phyloP scores from a whole-genome alignment of 495 filamentous ascomycete species.

The Xylaria curta region DNA sequence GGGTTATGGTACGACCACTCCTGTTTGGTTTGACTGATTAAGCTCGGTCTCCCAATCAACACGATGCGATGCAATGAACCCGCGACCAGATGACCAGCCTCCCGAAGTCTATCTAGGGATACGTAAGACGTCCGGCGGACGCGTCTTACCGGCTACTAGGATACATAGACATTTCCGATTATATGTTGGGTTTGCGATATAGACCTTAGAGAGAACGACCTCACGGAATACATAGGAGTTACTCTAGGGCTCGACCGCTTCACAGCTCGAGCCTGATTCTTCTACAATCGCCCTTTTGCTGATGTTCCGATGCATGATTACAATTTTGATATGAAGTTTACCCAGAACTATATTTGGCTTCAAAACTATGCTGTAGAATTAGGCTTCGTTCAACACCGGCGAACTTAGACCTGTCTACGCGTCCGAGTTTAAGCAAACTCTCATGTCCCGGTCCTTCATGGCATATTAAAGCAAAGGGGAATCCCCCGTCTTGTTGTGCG shows the following conservation, averaged over 20 bases:
- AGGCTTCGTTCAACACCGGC: background rate
- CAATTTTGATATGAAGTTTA: background rate
- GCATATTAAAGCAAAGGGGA: background rate
- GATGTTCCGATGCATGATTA: background rate
- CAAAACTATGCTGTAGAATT: background rate
- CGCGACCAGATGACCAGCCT: background rate
- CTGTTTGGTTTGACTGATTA: background rate
- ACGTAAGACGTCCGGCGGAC: background rate
- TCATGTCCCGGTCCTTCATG: background rate
- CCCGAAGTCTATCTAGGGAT: background rate
- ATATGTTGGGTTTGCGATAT: slow-evolving; percentile 14
- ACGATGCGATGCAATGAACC: background rate
- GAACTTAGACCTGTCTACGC: background rate
- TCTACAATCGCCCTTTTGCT: background rate
- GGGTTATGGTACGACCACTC: background rate
- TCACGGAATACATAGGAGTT: slow-evolving; percentile 30
- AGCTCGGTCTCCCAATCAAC: background rate
- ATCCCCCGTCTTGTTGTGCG: background rate
- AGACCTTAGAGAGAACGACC: slow-evolving; percentile 39
- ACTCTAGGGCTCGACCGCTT: background rate
- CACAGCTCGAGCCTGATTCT: background rate
- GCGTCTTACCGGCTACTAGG: background rate
- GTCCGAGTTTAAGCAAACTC: background rate
- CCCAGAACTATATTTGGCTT: background rate
- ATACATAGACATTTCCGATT: background rate